phyloP scores from a whole-genome alignment of 2,329 filamentous ascomycete species.

The Colletotrichum tamarilloi region DNA sequence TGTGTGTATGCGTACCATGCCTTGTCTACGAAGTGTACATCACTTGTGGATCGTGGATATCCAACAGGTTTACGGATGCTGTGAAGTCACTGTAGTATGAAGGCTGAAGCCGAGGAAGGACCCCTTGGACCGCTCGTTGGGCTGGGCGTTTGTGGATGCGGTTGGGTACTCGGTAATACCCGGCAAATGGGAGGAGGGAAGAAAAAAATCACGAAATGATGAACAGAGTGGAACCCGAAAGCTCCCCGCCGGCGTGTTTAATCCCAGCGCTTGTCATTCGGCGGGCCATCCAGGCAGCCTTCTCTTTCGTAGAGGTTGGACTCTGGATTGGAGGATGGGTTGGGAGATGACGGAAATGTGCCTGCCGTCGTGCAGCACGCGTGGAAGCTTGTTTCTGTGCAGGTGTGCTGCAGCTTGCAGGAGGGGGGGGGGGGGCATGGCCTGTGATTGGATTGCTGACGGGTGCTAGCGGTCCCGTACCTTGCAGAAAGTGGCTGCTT shows the following conservation, averaged over 20 bases:
- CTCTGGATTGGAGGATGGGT: not conserved
- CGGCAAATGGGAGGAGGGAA: constrained; percentile 3
- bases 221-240: not conserved
- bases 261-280: not conserved
- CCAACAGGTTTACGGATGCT: not conserved
- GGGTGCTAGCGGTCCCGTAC: constrained; percentile 5
- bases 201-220: not conserved
- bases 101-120: not conserved
- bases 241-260: not conserved
- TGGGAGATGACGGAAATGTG: not conserved
- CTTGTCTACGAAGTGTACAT: too few species aligned
- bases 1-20: too few species aligned
- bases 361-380: constrained; percentile 4
- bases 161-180: constrained; percentile 28
- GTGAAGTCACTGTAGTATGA: not conserved
- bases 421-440: not conserved
- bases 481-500: constrained; percentile 18
- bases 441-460: constrained; percentile 8
- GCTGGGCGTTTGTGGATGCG: constrained; percentile 16
- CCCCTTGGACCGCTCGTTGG: not conserved
- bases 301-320: not conserved
- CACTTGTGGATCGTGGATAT: too few species aligned
- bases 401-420: not conserved
- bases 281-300: too few species aligned
- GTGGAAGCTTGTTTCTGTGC: constrained; percentile 18